These are phyloP conservation scores for Venturia pyrina DNA, from an alignment of 2,329 filamentous ascomycete species.

Conservation along the genomic window DNA sequence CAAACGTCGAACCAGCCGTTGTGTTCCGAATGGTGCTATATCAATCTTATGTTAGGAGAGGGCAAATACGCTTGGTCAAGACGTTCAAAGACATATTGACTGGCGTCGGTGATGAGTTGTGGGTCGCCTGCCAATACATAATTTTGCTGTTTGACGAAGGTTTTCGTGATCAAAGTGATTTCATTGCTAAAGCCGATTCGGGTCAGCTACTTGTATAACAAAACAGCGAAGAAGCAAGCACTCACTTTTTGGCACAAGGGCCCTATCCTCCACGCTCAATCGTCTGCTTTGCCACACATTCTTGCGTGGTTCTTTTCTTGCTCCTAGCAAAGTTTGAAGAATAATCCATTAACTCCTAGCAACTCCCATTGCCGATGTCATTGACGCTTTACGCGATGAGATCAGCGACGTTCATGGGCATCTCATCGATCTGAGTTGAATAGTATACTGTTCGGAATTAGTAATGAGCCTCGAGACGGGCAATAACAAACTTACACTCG, in stretches of 20 bases:
- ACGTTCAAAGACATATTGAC: too few species aligned
- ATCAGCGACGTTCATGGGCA: slow-evolving; percentile 74
- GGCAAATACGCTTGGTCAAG: too few species aligned
- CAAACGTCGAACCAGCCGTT: too few species aligned
- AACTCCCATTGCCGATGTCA: neutral
- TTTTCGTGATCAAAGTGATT: neutral
- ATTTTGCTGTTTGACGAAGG: neutral
- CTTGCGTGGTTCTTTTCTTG: neutral
- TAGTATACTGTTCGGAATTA: slow-evolving; percentile 62
- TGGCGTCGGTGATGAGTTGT: too few species aligned
- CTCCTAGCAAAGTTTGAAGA: neutral
- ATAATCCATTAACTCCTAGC: neutral
- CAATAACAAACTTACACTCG: slow-evolving; percentile 53
- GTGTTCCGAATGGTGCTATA: too few species aligned
- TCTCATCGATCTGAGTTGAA: slow-evolving; percentile 94
- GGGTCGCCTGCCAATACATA: too few species aligned
- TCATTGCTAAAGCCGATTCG: neutral
- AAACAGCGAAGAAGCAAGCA: neutral
- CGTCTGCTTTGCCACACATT: slow-evolving; percentile 75
- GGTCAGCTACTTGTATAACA: neutral
- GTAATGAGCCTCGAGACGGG: slow-evolving; percentile 16
- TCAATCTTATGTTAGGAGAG: too few species aligned
- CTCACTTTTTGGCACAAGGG: slow-evolving; percentile 34
- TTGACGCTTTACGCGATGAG: slow-evolving; percentile 5
- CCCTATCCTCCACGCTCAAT: slow-evolving; percentile 66